Conservation (phyloP, 2,329 filamentous ascomycete species). For the Dichotomopilus funicola region DNA sequence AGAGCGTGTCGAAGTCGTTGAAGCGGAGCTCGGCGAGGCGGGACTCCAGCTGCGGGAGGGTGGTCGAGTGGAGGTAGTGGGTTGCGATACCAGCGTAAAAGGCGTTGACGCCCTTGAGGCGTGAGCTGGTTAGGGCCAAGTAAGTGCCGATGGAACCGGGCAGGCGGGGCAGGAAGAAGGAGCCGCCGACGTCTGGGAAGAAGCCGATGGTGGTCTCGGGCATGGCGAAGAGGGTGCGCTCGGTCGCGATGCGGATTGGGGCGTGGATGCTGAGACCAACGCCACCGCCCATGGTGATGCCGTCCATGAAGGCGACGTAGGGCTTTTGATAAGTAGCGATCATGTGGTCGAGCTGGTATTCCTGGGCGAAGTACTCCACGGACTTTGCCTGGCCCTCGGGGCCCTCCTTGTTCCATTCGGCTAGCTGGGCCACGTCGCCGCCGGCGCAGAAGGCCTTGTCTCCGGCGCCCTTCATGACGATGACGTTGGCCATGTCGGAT, state of each 20-base stretch:
- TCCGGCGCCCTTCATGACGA: constrained; percentile 87
- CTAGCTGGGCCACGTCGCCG: constrained; percentile 80
- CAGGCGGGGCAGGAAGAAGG: constrained; percentile 90
- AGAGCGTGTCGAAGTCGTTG: constrained; percentile 62
- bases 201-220: constrained; percentile 97
- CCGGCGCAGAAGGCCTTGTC: constrained; percentile 82
- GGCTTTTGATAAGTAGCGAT: constrained; percentile 93
- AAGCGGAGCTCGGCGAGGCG: constrained; percentile 87
- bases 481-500: constrained; percentile 85
- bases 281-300: constrained; percentile 96
- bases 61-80: constrained; percentile 90
- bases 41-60: constrained; percentile 71
- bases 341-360: constrained; percentile 93
- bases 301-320: constrained; percentile 93
- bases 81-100: constrained; percentile 91
- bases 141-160: constrained; percentile 85
- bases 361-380: constrained; percentile 79
- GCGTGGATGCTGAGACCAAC: constrained; percentile 92
- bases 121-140: constrained; percentile 83
- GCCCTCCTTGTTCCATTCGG: constrained; percentile 62
- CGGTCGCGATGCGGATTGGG: constrained; percentile 92
- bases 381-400: constrained; percentile 66
- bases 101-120: constrained; percentile 72
- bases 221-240: constrained; percentile 95
- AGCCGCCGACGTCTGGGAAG: constrained; percentile 95